Conservation (phyloP, 202 grass and related monocot species). For the Saccharum hybrid region DNA sequence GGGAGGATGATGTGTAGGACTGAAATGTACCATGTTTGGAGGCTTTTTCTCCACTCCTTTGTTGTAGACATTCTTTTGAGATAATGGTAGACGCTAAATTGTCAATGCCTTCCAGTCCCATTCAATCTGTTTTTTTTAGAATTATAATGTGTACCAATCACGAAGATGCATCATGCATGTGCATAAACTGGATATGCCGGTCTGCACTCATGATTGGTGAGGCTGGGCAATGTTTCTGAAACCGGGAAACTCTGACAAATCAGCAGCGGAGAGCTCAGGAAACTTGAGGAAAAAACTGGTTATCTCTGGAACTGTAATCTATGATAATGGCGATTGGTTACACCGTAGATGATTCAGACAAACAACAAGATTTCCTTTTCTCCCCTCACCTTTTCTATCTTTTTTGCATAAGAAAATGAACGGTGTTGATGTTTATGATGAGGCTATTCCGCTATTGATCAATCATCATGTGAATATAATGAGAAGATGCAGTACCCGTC, state of each 20-base stretch:
- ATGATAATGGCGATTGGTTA: neutral
- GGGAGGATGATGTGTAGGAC: conserved; percentile 61
- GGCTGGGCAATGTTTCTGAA: neutral
- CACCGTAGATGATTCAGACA: too few species aligned
- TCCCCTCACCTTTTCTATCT: too few species aligned
- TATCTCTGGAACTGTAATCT: neutral
- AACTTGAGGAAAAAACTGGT: neutral
- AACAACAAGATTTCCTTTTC: too few species aligned
- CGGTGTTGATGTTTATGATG: neutral
- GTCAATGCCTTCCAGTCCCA: neutral
- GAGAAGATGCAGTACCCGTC: too few species aligned
- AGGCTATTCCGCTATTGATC: neutral
- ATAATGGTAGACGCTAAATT: conserved; percentile 31
- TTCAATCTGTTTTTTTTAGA: neutral
- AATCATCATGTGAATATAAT: neutral
- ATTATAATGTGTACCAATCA: neutral
- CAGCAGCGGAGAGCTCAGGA: neutral
- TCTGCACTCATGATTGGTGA: neutral
- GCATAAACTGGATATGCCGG: neutral
- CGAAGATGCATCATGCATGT: neutral
- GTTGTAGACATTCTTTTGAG: conserved; percentile 20
- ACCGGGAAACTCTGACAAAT: neutral
- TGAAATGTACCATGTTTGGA: conserved; percentile 12
- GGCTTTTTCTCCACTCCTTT: neutral
- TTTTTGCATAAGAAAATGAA: too few species aligned